Evolutionary conservation across 129 eudicot genomes (phyloP).

Genomic region (Flaveria bidentis): DNA sequence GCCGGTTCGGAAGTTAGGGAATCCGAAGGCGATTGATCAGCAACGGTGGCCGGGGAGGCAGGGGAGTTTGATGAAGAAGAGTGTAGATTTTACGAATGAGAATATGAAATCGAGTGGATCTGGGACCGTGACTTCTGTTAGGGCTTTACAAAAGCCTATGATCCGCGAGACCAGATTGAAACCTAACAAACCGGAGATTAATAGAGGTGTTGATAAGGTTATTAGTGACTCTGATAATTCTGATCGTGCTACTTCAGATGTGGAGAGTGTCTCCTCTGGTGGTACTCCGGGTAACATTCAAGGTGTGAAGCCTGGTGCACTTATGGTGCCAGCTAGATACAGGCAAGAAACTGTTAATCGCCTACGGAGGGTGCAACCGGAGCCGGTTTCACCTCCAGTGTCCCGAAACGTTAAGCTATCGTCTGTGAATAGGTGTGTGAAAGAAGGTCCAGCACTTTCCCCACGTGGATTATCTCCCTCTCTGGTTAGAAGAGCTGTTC

Average conservation of each 20-base stretch:
- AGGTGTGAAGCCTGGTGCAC: slow-evolving; percentile 46
- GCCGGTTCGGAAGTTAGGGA: slow-evolving; percentile 44
- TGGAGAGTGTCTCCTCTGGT: slow-evolving; percentile 63
- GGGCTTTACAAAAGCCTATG: slow-evolving; percentile 53
- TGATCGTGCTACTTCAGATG: slow-evolving; percentile 48
- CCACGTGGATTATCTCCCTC: slow-evolving; percentile 55
- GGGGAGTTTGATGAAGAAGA: slow-evolving; percentile 54
- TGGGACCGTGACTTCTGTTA: slow-evolving; percentile 43
- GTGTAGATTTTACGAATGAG: slow-evolving; percentile 66
- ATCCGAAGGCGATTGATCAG: slow-evolving; percentile 52
- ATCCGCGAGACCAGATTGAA: slow-evolving; percentile 35
- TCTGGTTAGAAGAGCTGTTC: slow-evolving; percentile 55
- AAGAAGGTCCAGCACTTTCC: slow-evolving; percentile 48
- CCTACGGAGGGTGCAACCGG: slow-evolving; percentile 48
- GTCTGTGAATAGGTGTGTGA: slow-evolving; percentile 38
- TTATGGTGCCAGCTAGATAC: slow-evolving; percentile 61
- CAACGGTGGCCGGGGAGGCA: slow-evolving; percentile 75
- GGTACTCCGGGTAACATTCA: slow-evolving; percentile 34
- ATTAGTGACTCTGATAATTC: slow-evolving; percentile 30
- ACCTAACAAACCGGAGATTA: slow-evolving; percentile 17
- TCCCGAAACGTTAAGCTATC: slow-evolving; percentile 36
- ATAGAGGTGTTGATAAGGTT: slow-evolving; percentile 12
- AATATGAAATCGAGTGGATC: slow-evolving; percentile 59
- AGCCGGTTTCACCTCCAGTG: slow-evolving; percentile 58
- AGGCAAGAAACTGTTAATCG: slow-evolving; percentile 54